A percentile compares a stretch with the other conserved stretches of the same genome.
These are phyloP conservation scores for Myotisia sp. DNA, from an alignment of 2,329 filamentous ascomycete genomes.

Conservation along the genomic window DNA sequence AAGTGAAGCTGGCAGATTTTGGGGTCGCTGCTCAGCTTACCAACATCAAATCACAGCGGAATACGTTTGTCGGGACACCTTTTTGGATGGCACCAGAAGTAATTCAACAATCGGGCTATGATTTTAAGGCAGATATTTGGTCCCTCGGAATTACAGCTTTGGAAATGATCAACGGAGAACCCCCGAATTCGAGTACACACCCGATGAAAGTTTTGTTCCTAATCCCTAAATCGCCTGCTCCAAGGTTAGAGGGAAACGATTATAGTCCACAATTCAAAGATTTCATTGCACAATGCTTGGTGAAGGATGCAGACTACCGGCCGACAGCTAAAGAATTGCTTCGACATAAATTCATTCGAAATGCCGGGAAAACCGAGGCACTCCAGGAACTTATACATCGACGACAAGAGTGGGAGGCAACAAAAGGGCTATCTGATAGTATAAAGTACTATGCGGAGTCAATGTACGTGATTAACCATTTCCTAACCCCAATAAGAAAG, in stretches of 20 bases:
- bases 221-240: conserved; percentile 77
- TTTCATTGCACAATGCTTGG: conserved; percentile 76
- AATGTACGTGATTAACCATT: conserved; percentile 37
- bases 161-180: conserved; percentile 76
- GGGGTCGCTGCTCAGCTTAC: conserved; percentile 92
- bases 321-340: conserved; percentile 77
- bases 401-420: conserved; percentile 67
- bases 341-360: conserved; percentile 74
- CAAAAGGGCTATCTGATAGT: conserved; percentile 52
- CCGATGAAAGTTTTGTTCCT: conserved; percentile 90
- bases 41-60: conserved; percentile 92
- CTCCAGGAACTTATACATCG: conserved; percentile 73
- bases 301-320: conserved; percentile 76
- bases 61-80: conserved; percentile 93
- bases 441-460: conserved; percentile 90
- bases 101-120: conserved; percentile 70
- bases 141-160: conserved; percentile 83
- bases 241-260: conserved; percentile 61
- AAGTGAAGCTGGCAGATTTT: conserved; percentile 93
- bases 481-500: not conserved
- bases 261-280: conserved; percentile 90
- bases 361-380: conserved; percentile 73
- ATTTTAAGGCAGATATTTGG: conserved; percentile 90
- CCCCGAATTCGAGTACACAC: conserved; percentile 71
- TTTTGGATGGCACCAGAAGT: conserved; percentile 97